Percentiles rank a stretch among this genome's conserved stretches.
phyloP scores from a whole-genome alignment of 768 basidiomycete species.

The Terana coerulea region DNA sequence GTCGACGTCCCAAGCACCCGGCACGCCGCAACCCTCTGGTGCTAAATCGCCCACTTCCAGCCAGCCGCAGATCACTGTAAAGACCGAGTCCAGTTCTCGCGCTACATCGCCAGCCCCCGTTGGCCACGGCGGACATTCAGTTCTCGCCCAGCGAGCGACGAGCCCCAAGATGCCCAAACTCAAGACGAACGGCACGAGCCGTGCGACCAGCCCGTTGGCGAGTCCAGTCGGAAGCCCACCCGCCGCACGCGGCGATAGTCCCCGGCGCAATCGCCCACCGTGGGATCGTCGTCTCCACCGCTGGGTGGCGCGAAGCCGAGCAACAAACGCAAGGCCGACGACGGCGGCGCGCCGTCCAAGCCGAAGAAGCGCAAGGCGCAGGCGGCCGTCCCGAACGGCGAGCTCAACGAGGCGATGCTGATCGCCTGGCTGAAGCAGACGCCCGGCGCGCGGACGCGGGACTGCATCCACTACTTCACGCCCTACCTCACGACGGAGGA shows the following conservation, averaged over 20 bases:
- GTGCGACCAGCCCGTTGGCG: constrained; percentile 49
- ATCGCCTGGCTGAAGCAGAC: constrained; percentile 73
- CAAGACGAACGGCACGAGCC: constrained; percentile 43
- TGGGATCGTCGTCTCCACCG: not conserved
- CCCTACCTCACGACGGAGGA: constrained; percentile 65
- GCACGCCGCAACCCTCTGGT: constrained; percentile 22
- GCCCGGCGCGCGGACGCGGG: constrained; percentile 67
- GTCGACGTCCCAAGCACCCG: constrained; percentile 33
- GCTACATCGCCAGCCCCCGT: constrained; percentile 57
- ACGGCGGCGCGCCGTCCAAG: constrained; percentile 37
- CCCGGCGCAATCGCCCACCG: constrained; percentile 24
- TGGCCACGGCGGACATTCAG: constrained; percentile 67
- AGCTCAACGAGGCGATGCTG: constrained; percentile 61
- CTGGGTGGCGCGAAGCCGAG: constrained; percentile 22
- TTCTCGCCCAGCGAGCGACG: constrained; percentile 81
- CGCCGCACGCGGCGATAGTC: constrained; percentile 23
- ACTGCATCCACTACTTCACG: constrained; percentile 78
- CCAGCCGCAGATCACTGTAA: constrained; percentile 19
- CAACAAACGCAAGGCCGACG: constrained; percentile 61
- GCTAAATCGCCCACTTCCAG: constrained; percentile 31
- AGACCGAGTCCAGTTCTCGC: constrained; percentile 42
- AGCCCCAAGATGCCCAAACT: constrained; percentile 71
- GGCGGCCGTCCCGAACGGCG: constrained; percentile 29
- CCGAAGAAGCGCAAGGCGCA: constrained; percentile 54
- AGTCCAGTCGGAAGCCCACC: constrained; percentile 22